Conservation (phyloP, 2,329 filamentous ascomycete genomes). For the Alternaria sp. region DNA sequence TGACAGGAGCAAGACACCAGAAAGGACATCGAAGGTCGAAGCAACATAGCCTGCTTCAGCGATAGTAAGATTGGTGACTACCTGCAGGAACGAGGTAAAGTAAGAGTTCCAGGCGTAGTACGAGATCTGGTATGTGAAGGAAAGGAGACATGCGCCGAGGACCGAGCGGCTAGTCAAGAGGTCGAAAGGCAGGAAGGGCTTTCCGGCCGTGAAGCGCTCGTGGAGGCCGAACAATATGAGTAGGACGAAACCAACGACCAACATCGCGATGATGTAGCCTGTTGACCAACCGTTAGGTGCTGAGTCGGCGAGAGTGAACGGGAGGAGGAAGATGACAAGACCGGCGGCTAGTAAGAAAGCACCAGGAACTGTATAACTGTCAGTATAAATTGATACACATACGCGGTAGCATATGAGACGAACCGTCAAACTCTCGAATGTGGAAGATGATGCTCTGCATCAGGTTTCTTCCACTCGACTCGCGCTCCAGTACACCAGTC, state of each 20-base stretch:
- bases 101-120: conserved; percentile 49
- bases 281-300: conserved; percentile 34
- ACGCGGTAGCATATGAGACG: fast-evolving
- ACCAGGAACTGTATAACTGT: conserved; percentile 55
- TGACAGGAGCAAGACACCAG: conserved; percentile 27
- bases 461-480: conserved; percentile 54
- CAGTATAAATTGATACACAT: not conserved
- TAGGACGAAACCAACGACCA: conserved; percentile 44
- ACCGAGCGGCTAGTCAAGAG: conserved; percentile 50
- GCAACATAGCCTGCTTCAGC: conserved; percentile 44
- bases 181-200: conserved; percentile 54
- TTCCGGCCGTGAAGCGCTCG: conserved; percentile 50
- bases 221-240: conserved; percentile 47
- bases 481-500: conserved; percentile 58
- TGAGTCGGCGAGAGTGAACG: conserved; percentile 62
- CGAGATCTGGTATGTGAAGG: conserved; percentile 40
- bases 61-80: conserved; percentile 42
- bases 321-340: conserved; percentile 72
- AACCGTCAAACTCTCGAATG: conserved; percentile 66
- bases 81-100: conserved; percentile 51
- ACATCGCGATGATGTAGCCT: conserved; percentile 47
- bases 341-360: conserved; percentile 68
- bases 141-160: conserved; percentile 60
- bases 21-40: conserved; percentile 38
- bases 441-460: conserved; percentile 62